These are phyloP conservation scores for Tinospora cordifolia DNA, from an alignment of 164 flowering plant species.

Conservation along the genomic window DNA sequence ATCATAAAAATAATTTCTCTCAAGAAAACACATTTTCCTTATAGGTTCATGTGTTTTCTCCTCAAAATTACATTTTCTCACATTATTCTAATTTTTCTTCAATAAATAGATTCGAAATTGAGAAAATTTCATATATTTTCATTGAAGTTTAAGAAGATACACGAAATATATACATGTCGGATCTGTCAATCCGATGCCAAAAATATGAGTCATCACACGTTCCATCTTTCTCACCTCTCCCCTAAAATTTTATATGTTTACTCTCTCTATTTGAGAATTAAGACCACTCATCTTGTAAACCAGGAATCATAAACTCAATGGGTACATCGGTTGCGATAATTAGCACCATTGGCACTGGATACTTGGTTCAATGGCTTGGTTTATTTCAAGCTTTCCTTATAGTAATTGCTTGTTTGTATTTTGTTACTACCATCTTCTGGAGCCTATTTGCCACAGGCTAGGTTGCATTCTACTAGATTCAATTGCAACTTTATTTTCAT, in stretches of 20 bases:
- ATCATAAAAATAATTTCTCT: too few relatives aligned
- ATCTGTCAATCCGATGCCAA: too few relatives aligned
- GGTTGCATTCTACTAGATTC: conserved; percentile 47
- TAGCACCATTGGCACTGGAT: conserved; percentile 92
- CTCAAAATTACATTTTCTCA: too few relatives aligned
- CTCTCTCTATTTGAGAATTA: background rate
- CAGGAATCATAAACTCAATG: conserved; percentile 81
- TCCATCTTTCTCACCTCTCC: background rate
- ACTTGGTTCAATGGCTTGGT: conserved; percentile 92
- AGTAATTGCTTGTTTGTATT: conserved; percentile 70
- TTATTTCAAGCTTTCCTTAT: conserved; percentile 90
- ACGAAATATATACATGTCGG: too few relatives aligned
- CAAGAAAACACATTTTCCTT: too few relatives aligned
- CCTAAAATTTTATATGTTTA: background rate
- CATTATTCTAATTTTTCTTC: too few relatives aligned
- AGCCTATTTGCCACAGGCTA: conserved; percentile 84
- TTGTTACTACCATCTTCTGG: conserved; percentile 68
- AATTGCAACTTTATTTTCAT: too few relatives aligned
- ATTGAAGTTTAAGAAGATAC: too few relatives aligned
- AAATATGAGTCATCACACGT: too few relatives aligned
- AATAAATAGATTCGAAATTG: too few relatives aligned
- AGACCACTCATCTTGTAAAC: background rate
- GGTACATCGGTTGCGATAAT: conserved; percentile 89
- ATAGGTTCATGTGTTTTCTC: too few relatives aligned
- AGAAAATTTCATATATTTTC: too few relatives aligned